These are phyloP conservation scores for Geosmithia morbida DNA, from an alignment of 2,329 filamentous ascomycete species.

Conservation along the genomic window DNA sequence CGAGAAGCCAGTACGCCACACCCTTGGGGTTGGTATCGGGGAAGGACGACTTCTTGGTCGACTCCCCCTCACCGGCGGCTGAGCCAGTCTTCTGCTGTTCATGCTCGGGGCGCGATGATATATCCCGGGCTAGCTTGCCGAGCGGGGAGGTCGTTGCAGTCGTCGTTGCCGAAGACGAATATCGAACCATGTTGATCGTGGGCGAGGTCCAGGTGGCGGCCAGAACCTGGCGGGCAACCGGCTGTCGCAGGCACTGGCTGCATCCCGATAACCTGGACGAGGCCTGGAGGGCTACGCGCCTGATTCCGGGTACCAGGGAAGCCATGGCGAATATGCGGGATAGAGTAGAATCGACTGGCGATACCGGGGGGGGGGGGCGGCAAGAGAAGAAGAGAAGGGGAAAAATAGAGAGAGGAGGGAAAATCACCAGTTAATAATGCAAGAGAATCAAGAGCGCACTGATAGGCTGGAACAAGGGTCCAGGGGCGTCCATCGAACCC, in stretches of 20 bases:
- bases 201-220: conserved; percentile 11
- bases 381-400: not conserved
- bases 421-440: not conserved
- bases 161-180: conserved; percentile 15
- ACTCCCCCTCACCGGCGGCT: conserved; percentile 7
- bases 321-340: conserved; percentile 22
- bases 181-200: conserved; percentile 23
- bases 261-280: conserved; percentile 27
- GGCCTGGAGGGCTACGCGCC: conserved; percentile 22
- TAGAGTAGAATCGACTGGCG: not conserved
- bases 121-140: conserved; percentile 11
- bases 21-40: conserved; percentile 55
- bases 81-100: not conserved
- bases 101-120: conserved; percentile 1
- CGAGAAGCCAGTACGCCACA: conserved; percentile 86
- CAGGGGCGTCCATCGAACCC: not conserved
- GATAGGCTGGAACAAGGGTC: conserved; percentile 1
- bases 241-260: conserved; percentile 30
- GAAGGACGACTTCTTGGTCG: conserved; percentile 13
- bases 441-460: not conserved
- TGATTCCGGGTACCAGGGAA: conserved; percentile 24
- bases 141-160: conserved; percentile 8
- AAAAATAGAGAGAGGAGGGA: not conserved
- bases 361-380: not conserved
- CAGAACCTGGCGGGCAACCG: not conserved